These are phyloP conservation scores for Botrytis fabae DNA, from an alignment of 2,329 filamentous ascomycete species.

Conservation along the genomic window DNA sequence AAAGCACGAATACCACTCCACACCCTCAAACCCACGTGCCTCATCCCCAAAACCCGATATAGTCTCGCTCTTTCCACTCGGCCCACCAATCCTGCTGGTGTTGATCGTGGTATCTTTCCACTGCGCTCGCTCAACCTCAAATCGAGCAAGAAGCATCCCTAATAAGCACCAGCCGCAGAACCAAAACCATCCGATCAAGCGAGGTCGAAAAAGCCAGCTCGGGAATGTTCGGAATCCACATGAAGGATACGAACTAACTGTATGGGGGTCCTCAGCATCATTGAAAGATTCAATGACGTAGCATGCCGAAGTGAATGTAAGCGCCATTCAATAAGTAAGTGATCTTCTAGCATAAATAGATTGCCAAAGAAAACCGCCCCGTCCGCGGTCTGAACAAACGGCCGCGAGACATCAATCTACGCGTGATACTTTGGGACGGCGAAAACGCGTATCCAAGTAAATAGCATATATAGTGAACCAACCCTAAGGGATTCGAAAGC, in stretches of 20 bases:
- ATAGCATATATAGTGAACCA: too few relatives aligned
- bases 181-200: background rate
- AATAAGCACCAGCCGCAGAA: background rate
- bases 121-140: rapidly evolving
- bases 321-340: background rate
- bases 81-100: background rate
- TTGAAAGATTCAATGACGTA: background rate
- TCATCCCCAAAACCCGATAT: too few relatives aligned
- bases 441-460: too few relatives aligned
- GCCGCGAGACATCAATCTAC: too few relatives aligned
- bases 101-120: background rate
- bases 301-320: background rate
- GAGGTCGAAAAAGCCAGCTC: background rate
- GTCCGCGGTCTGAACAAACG: too few relatives aligned
- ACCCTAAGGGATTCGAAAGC: too few relatives aligned
- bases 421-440: too few relatives aligned
- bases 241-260: background rate
- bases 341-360: too few relatives aligned
- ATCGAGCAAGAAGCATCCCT: background rate
- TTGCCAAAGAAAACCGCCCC: too few relatives aligned
- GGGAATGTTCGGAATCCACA: background rate
- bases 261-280: background rate
- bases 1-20: background rate
- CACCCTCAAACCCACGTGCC: background rate
- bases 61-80: background rate